Evolutionary conservation across 2,329 filamentous ascomycete species (phyloP), one percentile per base, ranked within the genome.

Genomic region (Colletotrichum tamarilloi): DNA sequence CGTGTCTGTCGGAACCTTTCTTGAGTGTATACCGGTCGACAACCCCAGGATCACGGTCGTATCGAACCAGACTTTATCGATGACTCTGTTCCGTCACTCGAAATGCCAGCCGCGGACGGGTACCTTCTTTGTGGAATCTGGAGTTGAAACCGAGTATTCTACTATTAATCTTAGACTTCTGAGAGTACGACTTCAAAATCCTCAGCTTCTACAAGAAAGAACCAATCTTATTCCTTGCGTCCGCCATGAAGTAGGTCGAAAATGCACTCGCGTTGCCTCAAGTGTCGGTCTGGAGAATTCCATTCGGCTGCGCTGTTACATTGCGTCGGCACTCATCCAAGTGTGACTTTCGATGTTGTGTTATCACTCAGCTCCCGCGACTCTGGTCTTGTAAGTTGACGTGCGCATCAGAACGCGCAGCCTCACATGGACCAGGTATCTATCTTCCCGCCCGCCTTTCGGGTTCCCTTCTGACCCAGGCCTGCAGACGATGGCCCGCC

Each of bases 1-100:
- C 69, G 58, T 72, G 69, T 67, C 66, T 66, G 58, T 42, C 58
- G 49, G 42, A n/a, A 59, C 59, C 49, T 57, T 38, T 59, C 52
- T 53, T 63, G 65, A 69, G 42, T 57, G 55, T 38, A 46, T 26
- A 53, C 32, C n/a, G 60, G 55, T 62, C 32, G 42, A 11, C 16
- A 22, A 14, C 42, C 63, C 70, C 66, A 35, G 53, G 66, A 46
- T 73, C 46, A 60, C 32, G 14, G 60, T 73, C 22, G 16, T 28
- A 70, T 70, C 42, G 70, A 64, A 30, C 70, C 70, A 60, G 26
- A 52, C 24, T 56, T 56, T 14, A 35, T 12, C 16, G 38, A 55
- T 52, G 32, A 46, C 5, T 8, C 14, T 56, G 59, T 70, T 65
- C 64, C 60, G 46, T 58, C 22, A 59, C 52, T 46, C 30, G 14